A percentile compares a stretch with the other conserved stretches of the same genome.
Conservation (phyloP, 257 asterid genomes). For the Craterostigma plantagineum region DNA sequence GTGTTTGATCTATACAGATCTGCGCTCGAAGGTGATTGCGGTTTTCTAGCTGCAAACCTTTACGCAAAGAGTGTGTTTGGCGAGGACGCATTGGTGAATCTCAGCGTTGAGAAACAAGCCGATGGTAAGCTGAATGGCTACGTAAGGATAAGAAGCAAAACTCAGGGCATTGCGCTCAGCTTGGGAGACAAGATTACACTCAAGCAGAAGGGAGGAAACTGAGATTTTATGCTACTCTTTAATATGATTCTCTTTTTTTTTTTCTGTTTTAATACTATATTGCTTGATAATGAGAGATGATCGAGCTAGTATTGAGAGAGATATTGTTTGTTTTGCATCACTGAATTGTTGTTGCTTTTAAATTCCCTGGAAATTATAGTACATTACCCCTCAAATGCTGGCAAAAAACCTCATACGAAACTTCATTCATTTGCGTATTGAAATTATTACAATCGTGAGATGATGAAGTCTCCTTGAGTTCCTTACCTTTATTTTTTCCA, state of each 20-base stretch:
- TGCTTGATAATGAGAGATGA: too few species aligned
- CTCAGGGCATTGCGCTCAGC: slow-evolving; percentile 99
- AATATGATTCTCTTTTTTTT: too few species aligned
- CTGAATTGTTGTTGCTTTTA: slow-evolving; percentile 3
- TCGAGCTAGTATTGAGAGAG: too few species aligned
- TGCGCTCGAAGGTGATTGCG: slow-evolving; percentile 95
- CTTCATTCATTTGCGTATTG: too few species aligned
- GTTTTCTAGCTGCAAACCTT: slow-evolving; percentile 89
- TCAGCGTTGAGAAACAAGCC: slow-evolving; percentile 81
- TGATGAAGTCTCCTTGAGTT: too few species aligned
- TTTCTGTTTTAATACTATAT: too few species aligned
- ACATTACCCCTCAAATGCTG: too few species aligned
- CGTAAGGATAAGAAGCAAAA: slow-evolving; percentile 96
- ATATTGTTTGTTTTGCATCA: too few species aligned
- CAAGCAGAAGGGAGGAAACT: slow-evolving; percentile 97
- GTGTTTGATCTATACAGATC: slow-evolving; percentile 44
- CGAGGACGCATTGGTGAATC: slow-evolving; percentile 92
- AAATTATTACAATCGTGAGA: too few species aligned
- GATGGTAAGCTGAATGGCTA: slow-evolving; percentile 89
- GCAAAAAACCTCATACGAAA: too few species aligned
- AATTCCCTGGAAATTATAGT: too few species aligned
- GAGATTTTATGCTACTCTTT: slow-evolving; percentile 9
- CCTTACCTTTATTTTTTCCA: too few species aligned
- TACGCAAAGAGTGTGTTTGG: slow-evolving; percentile 98
- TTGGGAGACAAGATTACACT: slow-evolving; percentile 96